Base-by-base conservation (phyloP, 306 rosid species). In the Vigna angularis region DNA sequence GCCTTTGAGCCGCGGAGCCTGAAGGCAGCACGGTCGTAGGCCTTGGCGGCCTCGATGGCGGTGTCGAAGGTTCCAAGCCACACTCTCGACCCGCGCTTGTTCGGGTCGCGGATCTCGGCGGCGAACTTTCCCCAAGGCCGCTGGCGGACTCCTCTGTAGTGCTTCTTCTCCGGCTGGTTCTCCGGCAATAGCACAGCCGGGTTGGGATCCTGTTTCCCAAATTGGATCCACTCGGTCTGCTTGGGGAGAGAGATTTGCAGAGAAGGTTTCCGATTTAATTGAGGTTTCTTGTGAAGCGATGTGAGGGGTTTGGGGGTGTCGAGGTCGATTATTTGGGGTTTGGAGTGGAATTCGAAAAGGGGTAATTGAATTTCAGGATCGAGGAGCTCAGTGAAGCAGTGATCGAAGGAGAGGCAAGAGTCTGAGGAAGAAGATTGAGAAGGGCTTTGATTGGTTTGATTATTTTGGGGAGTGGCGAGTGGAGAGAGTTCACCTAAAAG, bases 81-180 rank as follows among this genome's bases (percentile, higher is more conserved):
- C 5, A 91, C 89, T 56, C 98, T 79, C 0, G 97, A 88, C 20
- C 98, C 98, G 17, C 87, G 86, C 40, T 86, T 83, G 74, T 85
- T 91, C 38, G 98, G 98, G 59, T 93, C 98, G 0, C 97, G 88
- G 77, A 93, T 93, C 87, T 93, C 98, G 4, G 98, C 91, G 3
- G 98, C 98, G 81, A 50, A 93, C 42, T 93, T 93, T 0, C 98
- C 98, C 98, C 98, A 93, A 11, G 98, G 97, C 68, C 98, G 44
- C 28, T 72, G 90, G 5, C 98, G 86, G 34, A 93, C 97, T 0
- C 98, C 98, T 14, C 98, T 65, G 84, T 93, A 86, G 72, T 79
- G 89, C n/a, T 76, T 70, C 53, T 83, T 86, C 84, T 79, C 76
- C 0, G 87, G 40, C 2, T 45, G 73, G 1, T 15, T 40, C 2